A percentile compares a stretch with the other conserved stretches of the same genome.
Conservation (phyloP, 2,329 filamentous ascomycete species). For the Penicillium sp. region DNA sequence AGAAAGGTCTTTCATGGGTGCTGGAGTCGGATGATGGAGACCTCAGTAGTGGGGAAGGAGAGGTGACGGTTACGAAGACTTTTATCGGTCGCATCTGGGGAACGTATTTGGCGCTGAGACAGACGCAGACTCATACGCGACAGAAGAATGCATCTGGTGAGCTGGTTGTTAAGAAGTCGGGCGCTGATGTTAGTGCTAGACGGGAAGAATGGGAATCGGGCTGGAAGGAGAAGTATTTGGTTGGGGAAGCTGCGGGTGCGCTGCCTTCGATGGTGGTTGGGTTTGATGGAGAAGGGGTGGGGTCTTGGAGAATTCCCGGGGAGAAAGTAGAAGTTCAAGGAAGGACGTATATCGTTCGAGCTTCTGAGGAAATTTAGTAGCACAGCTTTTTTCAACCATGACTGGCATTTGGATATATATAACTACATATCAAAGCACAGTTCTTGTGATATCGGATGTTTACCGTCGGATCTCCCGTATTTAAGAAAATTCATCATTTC, state of each 20-base stretch:
- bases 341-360: slow-evolving; percentile 26
- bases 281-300: slow-evolving; percentile 14
- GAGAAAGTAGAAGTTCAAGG: slow-evolving; percentile 22
- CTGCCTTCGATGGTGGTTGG: slow-evolving; percentile 26
- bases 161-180: slow-evolving; percentile 21
- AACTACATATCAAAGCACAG: background rate
- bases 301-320: slow-evolving; percentile 19
- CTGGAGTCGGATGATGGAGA: slow-evolving; percentile 27
- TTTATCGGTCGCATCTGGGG: slow-evolving; percentile 36
- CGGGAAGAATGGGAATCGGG: slow-evolving; percentile 30
- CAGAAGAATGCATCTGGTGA: slow-evolving; percentile 9
- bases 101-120: slow-evolving; percentile 31
- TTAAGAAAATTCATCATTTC: background rate
- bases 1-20: slow-evolving; percentile 31
- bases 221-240: slow-evolving; percentile 22
- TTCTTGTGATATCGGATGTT: background rate
- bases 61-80: slow-evolving; percentile 25
- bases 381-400: background rate
- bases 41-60: slow-evolving; percentile 14
- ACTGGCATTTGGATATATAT: background rate
- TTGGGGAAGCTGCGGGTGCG: slow-evolving; percentile 12
- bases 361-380: slow-evolving; percentile 26
- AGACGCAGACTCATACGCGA: slow-evolving; percentile 23
- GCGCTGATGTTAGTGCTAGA: slow-evolving; percentile 29
- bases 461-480: background rate